Evolutionary conservation across 345 rosid species (phyloP).

Genomic region (Populus simonii): DNA sequence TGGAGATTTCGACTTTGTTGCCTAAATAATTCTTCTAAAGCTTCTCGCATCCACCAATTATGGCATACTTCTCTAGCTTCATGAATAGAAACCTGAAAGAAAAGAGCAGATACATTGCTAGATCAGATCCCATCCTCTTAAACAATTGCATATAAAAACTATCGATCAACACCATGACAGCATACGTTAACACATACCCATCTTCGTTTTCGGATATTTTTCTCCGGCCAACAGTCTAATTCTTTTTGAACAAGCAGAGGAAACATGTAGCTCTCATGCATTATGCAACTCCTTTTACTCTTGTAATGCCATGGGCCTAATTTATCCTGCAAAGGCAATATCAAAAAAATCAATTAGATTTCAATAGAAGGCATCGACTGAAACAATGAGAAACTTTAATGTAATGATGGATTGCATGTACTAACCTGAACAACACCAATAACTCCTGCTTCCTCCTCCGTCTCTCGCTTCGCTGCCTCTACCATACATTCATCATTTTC

Average conservation of each 20-base stretch:
- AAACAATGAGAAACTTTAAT: neutral
- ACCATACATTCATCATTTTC: slow-evolving; percentile 54
- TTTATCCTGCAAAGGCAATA: slow-evolving; percentile 17
- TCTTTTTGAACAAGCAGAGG: slow-evolving; percentile 44
- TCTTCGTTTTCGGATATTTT: slow-evolving; percentile 36
- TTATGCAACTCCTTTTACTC: slow-evolving; percentile 47
- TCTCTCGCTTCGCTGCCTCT: slow-evolving; percentile 53
- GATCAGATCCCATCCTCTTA: neutral
- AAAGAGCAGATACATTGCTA: neutral
- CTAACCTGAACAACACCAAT: slow-evolving; percentile 42
- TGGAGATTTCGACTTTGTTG: neutral
- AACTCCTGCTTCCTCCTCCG: slow-evolving; percentile 61
- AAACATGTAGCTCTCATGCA: slow-evolving; percentile 54
- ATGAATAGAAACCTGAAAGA: slow-evolving; percentile 30
- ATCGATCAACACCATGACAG: neutral
- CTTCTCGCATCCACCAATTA: slow-evolving; percentile 56
- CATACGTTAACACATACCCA: slow-evolving; percentile 37
- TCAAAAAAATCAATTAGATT: neutral
- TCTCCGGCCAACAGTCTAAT: slow-evolving; percentile 54
- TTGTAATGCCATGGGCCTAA: slow-evolving; percentile 53
- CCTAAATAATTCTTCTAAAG: slow-evolving; percentile 42
- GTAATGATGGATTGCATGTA: neutral
- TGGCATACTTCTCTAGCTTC: slow-evolving; percentile 51
- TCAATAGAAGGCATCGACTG: neutral
- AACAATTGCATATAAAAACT: neutral